Conservation (phyloP, 1,284 basidiomycete species). For the Salmacisia buchloeana region DNA sequence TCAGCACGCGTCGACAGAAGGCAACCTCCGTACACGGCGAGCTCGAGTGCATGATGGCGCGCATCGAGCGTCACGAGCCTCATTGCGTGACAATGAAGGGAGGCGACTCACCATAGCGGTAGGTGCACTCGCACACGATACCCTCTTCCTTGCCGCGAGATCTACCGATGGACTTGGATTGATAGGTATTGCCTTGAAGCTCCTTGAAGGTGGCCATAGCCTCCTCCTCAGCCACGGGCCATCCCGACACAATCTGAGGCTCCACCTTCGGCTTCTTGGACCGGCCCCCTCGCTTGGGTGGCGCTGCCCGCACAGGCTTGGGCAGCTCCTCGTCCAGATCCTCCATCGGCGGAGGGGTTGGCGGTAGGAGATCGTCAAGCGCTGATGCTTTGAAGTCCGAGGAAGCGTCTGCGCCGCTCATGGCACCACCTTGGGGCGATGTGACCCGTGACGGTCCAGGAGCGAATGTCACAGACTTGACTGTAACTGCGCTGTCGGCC, state of each 20-base stretch:
- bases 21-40: too few relatives aligned
- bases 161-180: conserved; percentile 77
- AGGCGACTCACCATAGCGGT: conserved; percentile 20
- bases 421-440: too few relatives aligned
- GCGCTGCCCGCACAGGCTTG: background rate
- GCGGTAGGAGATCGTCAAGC: background rate
- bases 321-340: conserved; percentile 7
- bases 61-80: too few relatives aligned
- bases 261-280: background rate
- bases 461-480: too few relatives aligned
- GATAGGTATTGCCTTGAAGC: conserved; percentile 75
- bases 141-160: conserved; percentile 68
- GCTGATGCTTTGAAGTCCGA: background rate
- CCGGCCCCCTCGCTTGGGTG: background rate
- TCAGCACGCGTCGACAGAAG: background rate
- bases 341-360: conserved; percentile 5
- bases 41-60: too few relatives aligned
- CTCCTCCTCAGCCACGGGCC: conserved; percentile 31
- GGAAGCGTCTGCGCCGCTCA: background rate
- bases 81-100: too few relatives aligned
- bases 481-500: too few relatives aligned
- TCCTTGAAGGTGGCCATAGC: conserved; percentile 71
- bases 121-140: conserved; percentile 43
- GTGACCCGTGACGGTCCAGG: too few relatives aligned
- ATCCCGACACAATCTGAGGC: background rate